phyloP scores from a whole-genome alignment of 148 eudicot genomes.

The Bassia scoparia region DNA sequence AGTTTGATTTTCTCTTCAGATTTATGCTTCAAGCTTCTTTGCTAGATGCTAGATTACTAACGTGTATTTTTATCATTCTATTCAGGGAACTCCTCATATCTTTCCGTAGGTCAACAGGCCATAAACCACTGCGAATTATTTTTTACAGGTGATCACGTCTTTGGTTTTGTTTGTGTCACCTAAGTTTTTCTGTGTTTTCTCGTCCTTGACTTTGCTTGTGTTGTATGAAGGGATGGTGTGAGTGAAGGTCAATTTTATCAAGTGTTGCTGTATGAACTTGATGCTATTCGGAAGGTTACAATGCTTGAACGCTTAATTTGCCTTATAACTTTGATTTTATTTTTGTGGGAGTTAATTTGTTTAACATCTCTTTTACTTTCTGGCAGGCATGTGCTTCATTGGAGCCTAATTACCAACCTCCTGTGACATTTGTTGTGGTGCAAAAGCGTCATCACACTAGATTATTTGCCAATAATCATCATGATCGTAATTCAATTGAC shows the following conservation, averaged over 20 bases:
- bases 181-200: background rate
- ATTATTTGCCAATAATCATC: constrained; percentile 68
- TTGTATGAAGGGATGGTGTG: constrained; percentile 62
- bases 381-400: constrained; percentile 75
- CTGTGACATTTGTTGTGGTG: constrained; percentile 87
- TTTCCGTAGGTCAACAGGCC: constrained; percentile 66
- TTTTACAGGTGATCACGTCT: constrained; percentile 63
- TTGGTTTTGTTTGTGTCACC: background rate
- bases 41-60: background rate
- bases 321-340: background rate
- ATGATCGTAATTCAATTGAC: constrained; percentile 50
- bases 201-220: background rate
- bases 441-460: constrained; percentile 93
- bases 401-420: constrained; percentile 90
- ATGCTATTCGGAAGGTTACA: constrained; percentile 69
- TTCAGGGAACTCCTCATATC: constrained; percentile 77
- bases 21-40: background rate
- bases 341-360: background rate
- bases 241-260: constrained; percentile 88
- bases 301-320: background rate
- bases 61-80: constrained; percentile 3
- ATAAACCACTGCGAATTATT: constrained; percentile 70
- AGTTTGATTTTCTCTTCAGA: background rate
- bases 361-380: background rate
- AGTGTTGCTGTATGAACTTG: constrained; percentile 70